Evolutionary conservation across 1,139 yeast species (phyloP).

Genomic region (Yamadazyma diospyri): DNA sequence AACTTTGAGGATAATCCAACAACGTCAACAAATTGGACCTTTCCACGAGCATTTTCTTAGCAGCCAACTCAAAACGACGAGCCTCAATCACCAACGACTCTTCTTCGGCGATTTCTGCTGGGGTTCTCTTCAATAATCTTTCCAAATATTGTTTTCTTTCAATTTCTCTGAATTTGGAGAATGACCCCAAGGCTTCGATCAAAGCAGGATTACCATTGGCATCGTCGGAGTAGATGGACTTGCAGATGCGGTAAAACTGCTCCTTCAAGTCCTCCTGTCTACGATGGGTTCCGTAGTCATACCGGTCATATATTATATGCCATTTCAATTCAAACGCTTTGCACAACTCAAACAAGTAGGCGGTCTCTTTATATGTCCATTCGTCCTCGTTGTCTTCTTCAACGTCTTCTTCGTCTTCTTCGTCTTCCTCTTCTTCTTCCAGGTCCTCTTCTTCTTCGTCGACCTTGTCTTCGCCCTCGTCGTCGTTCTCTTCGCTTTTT

Average conservation of each 20-base stretch:
- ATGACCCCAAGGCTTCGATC: conserved; percentile 50
- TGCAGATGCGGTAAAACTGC: conserved; percentile 58
- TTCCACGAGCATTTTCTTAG: conserved; percentile 83
- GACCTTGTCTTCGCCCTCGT: conserved; percentile 4
- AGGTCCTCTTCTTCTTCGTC: conserved; percentile 7
- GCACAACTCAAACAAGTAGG: conserved; percentile 70
- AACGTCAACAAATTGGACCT: conserved; percentile 75
- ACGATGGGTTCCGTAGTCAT: conserved; percentile 36
- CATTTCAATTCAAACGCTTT: conserved; percentile 77
- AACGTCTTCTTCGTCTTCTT: conserved; percentile 6
- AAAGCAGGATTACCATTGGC: conserved; percentile 44
- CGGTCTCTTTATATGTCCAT: conserved; percentile 85
- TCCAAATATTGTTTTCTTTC: conserved; percentile 80
- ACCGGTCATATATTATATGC: conserved; percentile 81
- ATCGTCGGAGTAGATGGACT: conserved; percentile 43
- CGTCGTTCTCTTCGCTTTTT: conserved; percentile 3
- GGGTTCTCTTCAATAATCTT: conserved; percentile 74
- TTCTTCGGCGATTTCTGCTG: conserved; percentile 97
- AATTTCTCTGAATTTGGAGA: conserved; percentile 62
- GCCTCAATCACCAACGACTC: conserved; percentile 93
- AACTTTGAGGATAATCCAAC: conserved; percentile 84
- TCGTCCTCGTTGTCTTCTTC: conserved; percentile 9
- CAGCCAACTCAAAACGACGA: conserved; percentile 86
- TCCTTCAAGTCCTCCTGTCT: conserved; percentile 77
- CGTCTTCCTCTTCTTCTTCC: conserved; percentile 6